phyloP scores from a whole-genome alignment of 805 yeast species.

The Barnettozyma botsteinii region DNA sequence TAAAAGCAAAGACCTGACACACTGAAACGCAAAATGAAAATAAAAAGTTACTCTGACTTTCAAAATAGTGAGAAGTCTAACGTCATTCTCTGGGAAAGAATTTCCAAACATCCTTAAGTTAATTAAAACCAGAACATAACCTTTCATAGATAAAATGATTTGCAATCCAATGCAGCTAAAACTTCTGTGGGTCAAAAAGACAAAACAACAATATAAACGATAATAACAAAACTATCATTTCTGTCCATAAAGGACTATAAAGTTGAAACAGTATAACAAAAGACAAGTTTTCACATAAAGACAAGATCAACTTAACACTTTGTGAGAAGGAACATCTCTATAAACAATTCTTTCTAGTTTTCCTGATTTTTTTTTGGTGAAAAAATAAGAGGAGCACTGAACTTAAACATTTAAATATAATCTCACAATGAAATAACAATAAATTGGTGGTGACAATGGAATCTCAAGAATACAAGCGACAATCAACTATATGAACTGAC shows the following conservation, averaged over 20 bases:
- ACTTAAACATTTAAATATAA: too few relatives aligned
- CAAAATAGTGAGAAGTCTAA: neutral
- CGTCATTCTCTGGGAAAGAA: neutral
- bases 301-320: neutral
- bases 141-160: neutral
- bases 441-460: neutral
- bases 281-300: neutral
- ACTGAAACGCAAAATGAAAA: neutral
- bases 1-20: neutral
- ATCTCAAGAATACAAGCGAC: neutral
- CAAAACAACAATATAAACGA: conserved; percentile 1
- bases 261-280: conserved; percentile 7
- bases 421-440: too few relatives aligned
- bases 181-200: neutral
- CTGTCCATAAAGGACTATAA: neutral
- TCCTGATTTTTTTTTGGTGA: conserved; percentile 8
- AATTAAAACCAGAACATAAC: neutral
- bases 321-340: neutral
- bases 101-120: neutral
- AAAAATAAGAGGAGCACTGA: neutral
- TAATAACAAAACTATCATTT: neutral
- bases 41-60: neutral
- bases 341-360: conserved; percentile 2
- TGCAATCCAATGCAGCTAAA: neutral
- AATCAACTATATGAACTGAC: too few relatives aligned